Evolutionary conservation across 2,329 filamentous ascomycete genomes (phyloP), one percentile per base, ranked within the genome.

Genomic region (Fusarium devonianum): DNA sequence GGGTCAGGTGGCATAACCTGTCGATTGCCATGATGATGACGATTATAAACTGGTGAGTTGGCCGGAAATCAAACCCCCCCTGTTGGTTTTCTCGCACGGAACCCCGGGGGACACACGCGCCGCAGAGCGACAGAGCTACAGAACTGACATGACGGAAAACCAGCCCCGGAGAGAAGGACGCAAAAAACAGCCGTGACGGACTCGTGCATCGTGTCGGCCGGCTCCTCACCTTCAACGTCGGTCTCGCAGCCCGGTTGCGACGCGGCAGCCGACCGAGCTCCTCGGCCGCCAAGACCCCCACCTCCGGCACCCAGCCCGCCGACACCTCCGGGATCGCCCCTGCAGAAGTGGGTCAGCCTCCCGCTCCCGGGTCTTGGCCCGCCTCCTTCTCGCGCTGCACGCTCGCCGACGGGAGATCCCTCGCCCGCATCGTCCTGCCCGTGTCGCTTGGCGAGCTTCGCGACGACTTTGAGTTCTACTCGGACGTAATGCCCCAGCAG

Each of bases 11-110:
- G 69, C 71, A 72, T 58, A 71, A 69, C 35, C 57, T 73, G 14
- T 72, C 70, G n/a, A 71, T 73, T 58, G 70, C 68, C 12, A 69
- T 73, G 65, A 71, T 73, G 64, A 71, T 70, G 63, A 73, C 70
- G 4, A 69, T 73, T 30, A 57, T 73, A 14, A 72, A 73, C 57
- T 73, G 71, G 71, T 73, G 60, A 59, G 56, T 40, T n/a, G n/a
- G n/a, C n/a, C n/a, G n/a, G n/a, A 35, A 29, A 11, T 21, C 10
- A 13, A 21, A 29, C 40, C 22, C 21, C 28, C 33, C 38, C 26
- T 40, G 26, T 11, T n/a, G n/a, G 23, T 12, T 29, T 41, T 18
- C 14, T 22, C 14, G 16, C 14, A 32, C 29, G 29, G 9, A 16
- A 17, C 28, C 3, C 7, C 5, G n/a, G n/a, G n/a, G n/a, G n/a